Conservation (phyloP, 2,329 filamentous ascomycete genomes). For the Ceratocystis cacaofunesta region DNA sequence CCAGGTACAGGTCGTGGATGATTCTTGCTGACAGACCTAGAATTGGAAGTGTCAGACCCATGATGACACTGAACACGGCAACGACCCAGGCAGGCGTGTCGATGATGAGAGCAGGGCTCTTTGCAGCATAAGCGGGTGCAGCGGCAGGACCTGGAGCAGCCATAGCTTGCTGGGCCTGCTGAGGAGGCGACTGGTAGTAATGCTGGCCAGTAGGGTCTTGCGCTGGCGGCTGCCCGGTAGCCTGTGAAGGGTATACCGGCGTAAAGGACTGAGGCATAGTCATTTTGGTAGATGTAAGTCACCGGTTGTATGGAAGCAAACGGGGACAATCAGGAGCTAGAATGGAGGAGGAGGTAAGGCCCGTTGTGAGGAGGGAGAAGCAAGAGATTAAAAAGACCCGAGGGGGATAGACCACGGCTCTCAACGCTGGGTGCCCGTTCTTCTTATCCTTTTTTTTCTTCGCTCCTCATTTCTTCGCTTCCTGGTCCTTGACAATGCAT, state of each 20-base stretch:
- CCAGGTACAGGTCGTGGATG: constrained; percentile 28
- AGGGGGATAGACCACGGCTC: background rate
- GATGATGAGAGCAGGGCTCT: constrained; percentile 23
- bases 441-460: background rate
- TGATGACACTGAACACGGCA: constrained; percentile 28
- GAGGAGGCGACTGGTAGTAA: constrained; percentile 11
- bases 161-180: background rate
- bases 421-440: background rate
- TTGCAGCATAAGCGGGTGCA: background rate
- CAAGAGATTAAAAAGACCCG: background rate
- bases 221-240: background rate
- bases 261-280: background rate
- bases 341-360: background rate
- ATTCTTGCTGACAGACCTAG: constrained; percentile 30
- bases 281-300: background rate
- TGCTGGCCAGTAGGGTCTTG: constrained; percentile 7
- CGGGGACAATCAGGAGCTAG: no score
- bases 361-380: background rate
- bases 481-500: no score
- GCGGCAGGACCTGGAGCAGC: background rate
- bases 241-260: background rate
- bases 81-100: constrained; percentile 31
- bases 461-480: background rate
- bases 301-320: background rate
- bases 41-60: constrained; percentile 30